Base-by-base conservation (phyloP, 2,329 filamentous ascomycete genomes). In the Aspergillus awamori region DNA sequence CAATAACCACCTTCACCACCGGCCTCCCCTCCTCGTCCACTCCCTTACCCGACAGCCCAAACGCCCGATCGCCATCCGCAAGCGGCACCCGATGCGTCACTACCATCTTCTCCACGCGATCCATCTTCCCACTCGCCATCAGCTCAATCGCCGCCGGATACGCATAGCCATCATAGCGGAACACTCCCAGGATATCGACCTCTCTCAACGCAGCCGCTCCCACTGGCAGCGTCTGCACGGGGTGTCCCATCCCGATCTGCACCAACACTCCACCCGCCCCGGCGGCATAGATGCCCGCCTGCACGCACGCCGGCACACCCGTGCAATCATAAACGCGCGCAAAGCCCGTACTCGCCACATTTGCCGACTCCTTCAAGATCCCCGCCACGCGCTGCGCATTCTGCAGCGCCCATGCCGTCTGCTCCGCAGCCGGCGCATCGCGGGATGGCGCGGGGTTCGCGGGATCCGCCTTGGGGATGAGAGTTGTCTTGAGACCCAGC, bases 201-300 rank as follows among this genome's bases (percentile, higher is more conserved):
- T 86, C 83, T 36, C 83, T 79, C 62, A 85, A 66, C 30, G 83
- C 82, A n/a, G 83, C 82, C 1, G 82, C 81, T 6, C 82, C 82
- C 67, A 85, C 78, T 2, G 82, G 83, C 5, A 85, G 71, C 4
- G 81, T 84, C 67, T 84, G 82, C 20, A 83, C 76, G 2, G 83
- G 82, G 13, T 82, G 83, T 0, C 83, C 83, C 83, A 86, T 86
- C 6, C 83, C 83, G 43, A 86, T 82, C 74, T 84, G 82, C 54
- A 84, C 76, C 33, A 85, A 73, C 49, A 82, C 79, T 3, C 82
- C 83, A 11, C 83, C 83, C 0, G 83, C 79, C 0, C 72, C 67
- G 4, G 78, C 73, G 2, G 78, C 78, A 65, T 80, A 80, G 61
- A 81, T 80, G 1, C 77, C 79, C 3, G 77, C 72, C 67, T 81